A percentile compares a stretch with the other conserved stretches of the same genome.
phyloP scores from a whole-genome alignment of 176 grass and related monocot genomes.

The Oryza rufipogon region DNA sequence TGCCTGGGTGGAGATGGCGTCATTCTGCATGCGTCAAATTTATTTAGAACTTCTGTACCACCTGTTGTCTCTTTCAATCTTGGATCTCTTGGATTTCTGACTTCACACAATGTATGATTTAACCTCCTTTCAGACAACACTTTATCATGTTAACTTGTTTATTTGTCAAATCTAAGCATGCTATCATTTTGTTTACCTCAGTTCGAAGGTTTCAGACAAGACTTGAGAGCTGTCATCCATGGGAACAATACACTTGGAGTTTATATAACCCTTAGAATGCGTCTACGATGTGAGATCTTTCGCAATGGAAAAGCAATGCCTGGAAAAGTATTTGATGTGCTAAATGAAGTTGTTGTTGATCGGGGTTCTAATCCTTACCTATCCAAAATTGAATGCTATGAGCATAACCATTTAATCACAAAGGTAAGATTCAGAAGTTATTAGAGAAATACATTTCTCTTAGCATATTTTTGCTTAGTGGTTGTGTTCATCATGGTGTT shows the following conservation, averaged over 20 bases:
- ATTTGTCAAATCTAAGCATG: conserved; percentile 43
- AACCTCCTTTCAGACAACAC: conserved; percentile 24
- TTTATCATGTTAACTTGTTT: conserved; percentile 29
- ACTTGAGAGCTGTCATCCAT: conserved; percentile 90
- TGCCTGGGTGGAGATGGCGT: conserved; percentile 99
- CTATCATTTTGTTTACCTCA: conserved; percentile 46
- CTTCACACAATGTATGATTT: conserved; percentile 84
- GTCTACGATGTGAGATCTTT: conserved; percentile 87
- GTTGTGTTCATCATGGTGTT: conserved; percentile 12
- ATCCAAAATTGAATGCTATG: conserved; percentile 98
- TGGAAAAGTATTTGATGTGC: conserved; percentile 94
- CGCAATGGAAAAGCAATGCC: conserved; percentile 93
- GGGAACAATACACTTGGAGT: conserved; percentile 95
- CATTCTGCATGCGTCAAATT: conserved; percentile 94
- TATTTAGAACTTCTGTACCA: conserved; percentile 94
- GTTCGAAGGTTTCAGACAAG: conserved; percentile 89
- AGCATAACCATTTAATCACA: conserved; percentile 94
- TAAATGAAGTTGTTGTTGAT: conserved; percentile 98
- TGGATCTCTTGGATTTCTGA: conserved; percentile 97
- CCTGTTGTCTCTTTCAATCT: conserved; percentile 98
- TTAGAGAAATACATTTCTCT: conserved; percentile 11
- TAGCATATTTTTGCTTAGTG: conserved; percentile 36
- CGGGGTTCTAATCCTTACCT: conserved; percentile 98
- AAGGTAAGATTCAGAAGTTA: conserved; percentile 65
- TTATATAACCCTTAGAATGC: conserved; percentile 99